Base-by-base conservation (phyloP, 495 filamentous ascomycete species). In the Neurospora sublineolata region DNA sequence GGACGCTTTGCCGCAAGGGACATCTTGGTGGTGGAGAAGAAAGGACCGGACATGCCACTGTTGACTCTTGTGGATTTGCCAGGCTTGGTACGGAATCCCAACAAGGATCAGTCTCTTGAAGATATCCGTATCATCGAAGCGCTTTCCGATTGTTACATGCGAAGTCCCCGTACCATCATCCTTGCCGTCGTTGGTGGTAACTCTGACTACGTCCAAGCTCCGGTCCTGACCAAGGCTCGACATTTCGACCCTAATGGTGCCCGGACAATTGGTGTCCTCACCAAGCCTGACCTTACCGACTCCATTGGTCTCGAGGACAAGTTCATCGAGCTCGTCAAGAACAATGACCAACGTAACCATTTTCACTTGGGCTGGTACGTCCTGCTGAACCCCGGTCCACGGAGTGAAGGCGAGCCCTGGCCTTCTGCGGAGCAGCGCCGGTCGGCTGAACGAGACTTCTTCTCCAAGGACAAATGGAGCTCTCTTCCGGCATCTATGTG, bases 311-410 rank as follows among this genome's bases (percentile, higher is more conserved):
- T 82, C 3, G 84, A 90, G 68, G 76, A 77, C 18, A 82, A 78
- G 23, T 91, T 84, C 75, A 76, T 91, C 9, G 78, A 84, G 4
- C 79, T 89, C 2, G 82, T 87, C 5, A 78, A 79, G 41, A 92
- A 92, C 73, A 80, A 88, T 58, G 86, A 91, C 72, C 77, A 72
- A 52, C 72, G 78, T 33, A 83, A 88, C 40, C 73, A 75, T 23
- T 84, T 92, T 70, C 78, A 83, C 52, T 83, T 91, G 0, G 89
- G 89, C 18, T 92, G 88, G 89, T 89, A 90, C 75, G 85, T 88
- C 9, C 75, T 93, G 69, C 69, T 85, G 81, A 73, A 91, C 86
- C 79, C 84, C 77, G 58, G 82, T 46, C 72, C 87, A 78, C 77
- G 81, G 78, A 68, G 82, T 78, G 68, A 75, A 58, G 67, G 76